Evolutionary conservation across 179 eudicot species (phyloP).

Genomic region (Gypsophila paniculata): DNA sequence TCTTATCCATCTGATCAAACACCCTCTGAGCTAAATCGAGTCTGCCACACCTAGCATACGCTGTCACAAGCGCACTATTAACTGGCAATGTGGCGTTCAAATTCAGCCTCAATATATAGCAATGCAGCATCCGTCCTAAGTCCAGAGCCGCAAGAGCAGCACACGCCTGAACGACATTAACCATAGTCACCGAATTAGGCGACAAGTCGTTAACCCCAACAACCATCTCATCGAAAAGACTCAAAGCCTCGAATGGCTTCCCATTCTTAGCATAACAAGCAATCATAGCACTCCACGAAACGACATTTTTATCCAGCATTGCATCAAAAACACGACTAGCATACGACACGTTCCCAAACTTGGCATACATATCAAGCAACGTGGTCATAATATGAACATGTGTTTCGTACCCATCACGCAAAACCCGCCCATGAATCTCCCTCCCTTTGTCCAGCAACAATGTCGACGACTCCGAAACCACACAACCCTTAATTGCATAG

Average conservation of each 20-base stretch:
- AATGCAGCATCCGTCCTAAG: conserved; percentile 47
- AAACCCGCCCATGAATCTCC: conserved; percentile 61
- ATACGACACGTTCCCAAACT: conserved; percentile 42
- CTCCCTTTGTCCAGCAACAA: conserved; percentile 43
- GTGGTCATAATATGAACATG: conserved; percentile 70
- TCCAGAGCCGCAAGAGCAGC: conserved; percentile 51
- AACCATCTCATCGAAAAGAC: conserved; percentile 58
- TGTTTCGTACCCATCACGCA: conserved; percentile 55
- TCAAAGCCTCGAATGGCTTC: conserved; percentile 56
- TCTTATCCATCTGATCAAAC: conserved; percentile 53
- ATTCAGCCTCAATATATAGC: conserved; percentile 44
- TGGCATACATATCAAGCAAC: conserved; percentile 67
- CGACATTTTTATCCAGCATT: conserved; percentile 57
- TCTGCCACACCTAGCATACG: conserved; percentile 81
- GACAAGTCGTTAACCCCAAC: conserved; percentile 30
- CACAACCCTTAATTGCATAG: conserved; percentile 69
- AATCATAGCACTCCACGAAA: conserved; percentile 83
- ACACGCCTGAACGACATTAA: conserved; percentile 72
- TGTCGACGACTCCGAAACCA: conserved; percentile 37
- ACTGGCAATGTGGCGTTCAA: conserved; percentile 45
- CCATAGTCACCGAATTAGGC: conserved; percentile 59
- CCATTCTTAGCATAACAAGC: conserved; percentile 69
- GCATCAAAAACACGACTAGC: conserved; percentile 48
- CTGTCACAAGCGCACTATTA: conserved; percentile 65
- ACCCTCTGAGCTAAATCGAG: conserved; percentile 45